Conservation (phyloP, 2,329 filamentous ascomycete genomes). For the Scolecobasidium constrictum region DNA sequence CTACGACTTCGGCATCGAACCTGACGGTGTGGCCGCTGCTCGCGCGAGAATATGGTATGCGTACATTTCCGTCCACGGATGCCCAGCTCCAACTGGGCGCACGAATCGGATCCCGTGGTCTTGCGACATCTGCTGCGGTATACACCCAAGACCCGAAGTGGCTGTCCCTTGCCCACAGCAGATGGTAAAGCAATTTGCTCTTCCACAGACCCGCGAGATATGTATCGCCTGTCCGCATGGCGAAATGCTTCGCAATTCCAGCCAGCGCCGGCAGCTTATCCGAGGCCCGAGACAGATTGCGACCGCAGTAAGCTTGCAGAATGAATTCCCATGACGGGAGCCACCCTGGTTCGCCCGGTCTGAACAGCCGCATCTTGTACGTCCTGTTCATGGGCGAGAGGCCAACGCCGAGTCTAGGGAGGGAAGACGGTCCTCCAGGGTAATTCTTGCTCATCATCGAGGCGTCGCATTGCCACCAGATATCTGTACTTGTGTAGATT, state of each 20-base stretch:
- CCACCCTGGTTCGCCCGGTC: no score
- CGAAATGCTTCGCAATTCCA: neutral
- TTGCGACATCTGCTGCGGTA: no score
- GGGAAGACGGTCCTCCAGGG: neutral
- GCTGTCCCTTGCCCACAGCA: no score
- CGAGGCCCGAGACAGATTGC: conserved; percentile 1
- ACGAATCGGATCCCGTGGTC: no score
- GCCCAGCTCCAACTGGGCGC: neutral
- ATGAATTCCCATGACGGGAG: conserved; percentile 1
- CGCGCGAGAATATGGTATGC: no score
- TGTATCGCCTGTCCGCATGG: neutral
- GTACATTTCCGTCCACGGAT: neutral
- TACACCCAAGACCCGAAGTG: no score
- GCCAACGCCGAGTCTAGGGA: neutral
- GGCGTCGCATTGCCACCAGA: conserved; percentile 4
- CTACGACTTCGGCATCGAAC: no score
- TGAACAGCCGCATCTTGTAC: no score
- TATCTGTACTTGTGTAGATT: neutral
- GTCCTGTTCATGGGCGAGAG: neutral
- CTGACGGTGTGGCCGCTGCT: no score
- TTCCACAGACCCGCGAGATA: conserved; percentile 3
- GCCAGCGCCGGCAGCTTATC: conserved; percentile 1
- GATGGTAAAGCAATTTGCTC: no score
- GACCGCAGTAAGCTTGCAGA: neutral
- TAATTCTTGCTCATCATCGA: neutral